Base-by-base conservation (phyloP, 306 rosid genomes). In the Gastrolobium bilobum region DNA sequence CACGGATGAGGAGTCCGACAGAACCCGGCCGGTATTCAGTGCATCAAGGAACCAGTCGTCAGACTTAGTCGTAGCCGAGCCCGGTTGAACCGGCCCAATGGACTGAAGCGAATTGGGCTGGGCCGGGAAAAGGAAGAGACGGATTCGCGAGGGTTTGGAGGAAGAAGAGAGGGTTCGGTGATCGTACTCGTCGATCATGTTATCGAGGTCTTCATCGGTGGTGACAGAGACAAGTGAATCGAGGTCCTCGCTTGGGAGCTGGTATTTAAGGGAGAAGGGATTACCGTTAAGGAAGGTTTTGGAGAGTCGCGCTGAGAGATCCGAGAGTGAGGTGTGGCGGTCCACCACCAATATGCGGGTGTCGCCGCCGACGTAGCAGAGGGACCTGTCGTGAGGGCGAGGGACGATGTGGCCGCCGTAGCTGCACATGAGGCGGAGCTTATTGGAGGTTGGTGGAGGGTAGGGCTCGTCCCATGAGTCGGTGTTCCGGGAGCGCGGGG, bases 381-480 rank as follows among this genome's bases (percentile, higher is more conserved):
- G 88, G 31, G 92, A 82, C 90, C 88, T 92, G 82, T 88, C 93
- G 80, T 90, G 93, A 2, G 97, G 97, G 7, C 95, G 91, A 7
- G 97, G 97, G 40, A 86, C 88, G 66, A 92, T 92, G 76, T 90
- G 97, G 3, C 97, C 97, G 63, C 97, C 97, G 38, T 90, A 92
- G 82, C 94, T 92, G 85, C 93, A 89, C 97, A 92, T 92, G 15
- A 92, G 88, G n/a, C 96, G 96, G 68, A 92, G 91, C 61, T 87
- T 71, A 14, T 48, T 9, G 29, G 79, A 42, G 33, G 85, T 5
- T 43, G 75, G 13, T 0, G 88, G 33, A 3, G 90, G 90, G 82
- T 1, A 78, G 2, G 92, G 88, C 7, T 92, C 95, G 43, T 90
- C 97, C 94, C 93, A 90, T 9, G 88, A 68, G 10, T 91, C 92